Percentiles rank a stretch among this genome's conserved stretches.
Conservation (phyloP, 345 rosid species). For the Angophora floribunda region DNA sequence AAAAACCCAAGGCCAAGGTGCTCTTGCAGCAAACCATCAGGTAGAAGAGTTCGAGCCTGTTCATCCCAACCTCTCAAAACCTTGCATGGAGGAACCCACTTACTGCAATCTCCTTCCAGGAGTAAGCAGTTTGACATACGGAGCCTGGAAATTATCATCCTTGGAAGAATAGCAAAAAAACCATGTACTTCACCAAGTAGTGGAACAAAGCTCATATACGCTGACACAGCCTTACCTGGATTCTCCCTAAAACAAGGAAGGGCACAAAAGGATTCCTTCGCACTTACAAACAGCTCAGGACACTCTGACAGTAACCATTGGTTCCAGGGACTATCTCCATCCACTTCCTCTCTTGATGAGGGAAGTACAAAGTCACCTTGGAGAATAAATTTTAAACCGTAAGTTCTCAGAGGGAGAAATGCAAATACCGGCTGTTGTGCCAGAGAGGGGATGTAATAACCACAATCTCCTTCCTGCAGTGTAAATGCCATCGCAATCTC, state of each 20-base stretch:
- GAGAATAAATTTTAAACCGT: constrained; percentile 87
- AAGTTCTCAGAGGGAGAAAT: constrained; percentile 90
- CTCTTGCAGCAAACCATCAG: constrained; percentile 54
- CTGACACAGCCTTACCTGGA: constrained; percentile 76
- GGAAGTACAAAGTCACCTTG: constrained; percentile 97
- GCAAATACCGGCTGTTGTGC: constrained; percentile 89
- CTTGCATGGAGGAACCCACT: constrained; percentile 93
- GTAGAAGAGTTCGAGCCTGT: constrained; percentile 44
- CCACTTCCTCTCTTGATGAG: constrained; percentile 97
- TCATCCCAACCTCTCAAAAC: constrained; percentile 89
- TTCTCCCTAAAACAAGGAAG: constrained; percentile 75
- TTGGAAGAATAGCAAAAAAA: constrained; percentile 76
- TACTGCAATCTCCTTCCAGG: constrained; percentile 59
- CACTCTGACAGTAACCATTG: constrained; percentile 77
- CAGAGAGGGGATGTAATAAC: constrained; percentile 51
- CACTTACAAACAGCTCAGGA: constrained; percentile 69
- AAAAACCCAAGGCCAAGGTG: constrained; percentile 85
- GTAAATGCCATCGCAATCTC: constrained; percentile 85
- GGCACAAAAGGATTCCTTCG: constrained; percentile 55
- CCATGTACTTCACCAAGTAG: constrained; percentile 95
- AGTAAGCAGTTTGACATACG: constrained; percentile 70
- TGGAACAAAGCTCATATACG: constrained; percentile 85
- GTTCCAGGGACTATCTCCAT: constrained; percentile 93
- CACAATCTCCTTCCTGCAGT: constrained; percentile 47
- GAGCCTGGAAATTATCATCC: constrained; percentile 54